phyloP scores from a whole-genome alignment of 768 basidiomycete species.

The Chlorophyllum brunneum region DNA sequence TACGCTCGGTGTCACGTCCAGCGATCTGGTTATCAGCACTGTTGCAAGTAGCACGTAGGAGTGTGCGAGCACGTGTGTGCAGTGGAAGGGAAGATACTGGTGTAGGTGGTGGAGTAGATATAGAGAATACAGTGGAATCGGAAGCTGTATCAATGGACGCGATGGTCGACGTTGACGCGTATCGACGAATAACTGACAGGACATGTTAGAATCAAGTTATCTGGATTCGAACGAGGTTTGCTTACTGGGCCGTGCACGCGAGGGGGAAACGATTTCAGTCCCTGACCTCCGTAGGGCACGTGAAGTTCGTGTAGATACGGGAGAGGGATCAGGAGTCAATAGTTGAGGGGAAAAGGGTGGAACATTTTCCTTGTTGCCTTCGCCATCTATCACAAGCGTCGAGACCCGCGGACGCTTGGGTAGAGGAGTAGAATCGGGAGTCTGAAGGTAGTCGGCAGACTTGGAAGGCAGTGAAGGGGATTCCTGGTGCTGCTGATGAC shows the following conservation, averaged over 20 bases:
- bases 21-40: constrained; percentile 46
- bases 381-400: constrained; percentile 40
- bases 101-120: constrained; percentile 61
- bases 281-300: constrained; percentile 35
- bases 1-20: constrained; percentile 66
- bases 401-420: constrained; percentile 61
- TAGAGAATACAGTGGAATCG: constrained; percentile 36
- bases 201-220: constrained; percentile 8
- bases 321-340: constrained; percentile 29
- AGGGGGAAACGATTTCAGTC: constrained; percentile 35
- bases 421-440: constrained; percentile 62
- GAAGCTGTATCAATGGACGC: constrained; percentile 43
- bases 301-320: constrained; percentile 33
- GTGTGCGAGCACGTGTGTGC: constrained; percentile 58
- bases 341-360: constrained; percentile 51
- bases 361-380: constrained; percentile 75
- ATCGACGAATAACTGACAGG: constrained; percentile 39
- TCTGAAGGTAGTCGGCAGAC: constrained; percentile 41
- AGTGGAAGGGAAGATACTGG: constrained; percentile 50
- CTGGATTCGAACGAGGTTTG: constrained; percentile 1
- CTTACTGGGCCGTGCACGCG: constrained; percentile 45
- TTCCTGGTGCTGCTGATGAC: constrained; percentile 35
- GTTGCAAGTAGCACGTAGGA: constrained; percentile 71
- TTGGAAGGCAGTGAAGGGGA: constrained; percentile 22
- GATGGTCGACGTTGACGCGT: constrained; percentile 46